A percentile compares a stretch with the other conserved stretches of the same genome.
phyloP scores from a whole-genome alignment of 345 rosid species.

The Clarkia xantiana region DNA sequence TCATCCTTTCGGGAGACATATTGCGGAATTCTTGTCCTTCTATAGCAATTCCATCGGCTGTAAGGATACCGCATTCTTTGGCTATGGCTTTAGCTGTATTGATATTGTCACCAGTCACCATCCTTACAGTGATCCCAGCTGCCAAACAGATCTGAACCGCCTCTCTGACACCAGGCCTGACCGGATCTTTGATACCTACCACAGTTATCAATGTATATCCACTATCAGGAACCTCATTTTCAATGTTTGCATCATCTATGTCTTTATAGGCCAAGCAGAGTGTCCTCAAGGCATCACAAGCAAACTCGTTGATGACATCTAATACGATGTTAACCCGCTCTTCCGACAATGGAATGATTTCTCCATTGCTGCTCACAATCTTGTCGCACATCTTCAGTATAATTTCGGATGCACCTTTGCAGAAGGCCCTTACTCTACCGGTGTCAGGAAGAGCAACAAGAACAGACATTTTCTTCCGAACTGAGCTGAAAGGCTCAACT shows the following conservation, averaged over 20 bases:
- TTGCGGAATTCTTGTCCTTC: conserved; percentile 44
- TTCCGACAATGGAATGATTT: conserved; percentile 38
- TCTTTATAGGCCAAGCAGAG: conserved; percentile 73
- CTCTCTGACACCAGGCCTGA: conserved; percentile 83
- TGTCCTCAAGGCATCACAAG: conserved; percentile 71
- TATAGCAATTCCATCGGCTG: conserved; percentile 51
- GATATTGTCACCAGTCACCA: conserved; percentile 96
- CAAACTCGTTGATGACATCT: conserved; percentile 51
- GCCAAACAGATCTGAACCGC: conserved; percentile 71
- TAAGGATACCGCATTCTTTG: conserved; percentile 89
- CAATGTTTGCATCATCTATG: conserved; percentile 27
- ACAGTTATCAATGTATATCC: conserved; percentile 58
- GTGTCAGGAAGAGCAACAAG: conserved; percentile 58
- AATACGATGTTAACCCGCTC: conserved; percentile 26
- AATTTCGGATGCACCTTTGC: conserved; percentile 96
- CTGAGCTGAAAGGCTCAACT: conserved; percentile 87
- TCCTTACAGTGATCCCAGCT: conserved; percentile 89
- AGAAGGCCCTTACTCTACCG: conserved; percentile 53
- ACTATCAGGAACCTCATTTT: conserved; percentile 36
- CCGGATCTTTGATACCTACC: conserved; percentile 89
- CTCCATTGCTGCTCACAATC: conserved; percentile 40
- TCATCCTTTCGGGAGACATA: conserved; percentile 40
- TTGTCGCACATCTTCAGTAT: conserved; percentile 73
- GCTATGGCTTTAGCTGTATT: conserved; percentile 96
- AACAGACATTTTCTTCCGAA: conserved; percentile 83